Evolutionary conservation across 192 early-diverging fungal genomes (phyloP), one percentile per base, ranked within the genome.

Genomic region (Phycomyces nitens): DNA sequence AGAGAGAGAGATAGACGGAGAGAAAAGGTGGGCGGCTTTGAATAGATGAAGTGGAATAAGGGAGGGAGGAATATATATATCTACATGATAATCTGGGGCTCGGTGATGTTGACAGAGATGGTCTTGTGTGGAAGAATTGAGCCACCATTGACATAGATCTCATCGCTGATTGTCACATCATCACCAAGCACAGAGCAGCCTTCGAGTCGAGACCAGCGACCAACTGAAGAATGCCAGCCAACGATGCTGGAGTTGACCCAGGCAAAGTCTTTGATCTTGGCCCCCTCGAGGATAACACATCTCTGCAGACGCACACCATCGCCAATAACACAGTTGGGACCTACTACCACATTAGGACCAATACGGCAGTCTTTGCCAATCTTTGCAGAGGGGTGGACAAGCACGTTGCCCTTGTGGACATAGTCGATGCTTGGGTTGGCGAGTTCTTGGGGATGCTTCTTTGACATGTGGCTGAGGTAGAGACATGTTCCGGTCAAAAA

Each of bases 101-200:
- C 93, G 64, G 90, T 87, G 62, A 98, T 89, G 73, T 90, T 95
- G 38, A 80, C 70, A 57, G 82, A 84, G 70, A 98, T 94, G 55
- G 84, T 88, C 85, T 98, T 98, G 87, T 98, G 94, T 50, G 96
- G 96, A n/a, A 98, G 80, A 44, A 98, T 92, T 34, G 86, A 93
- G 18, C 91, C 96, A 57, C 96, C 96, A 76, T 98, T 97, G 67
- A 96, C 83, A 72, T 91, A 97, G 54, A 96, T 77, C 74, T 98
- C 97, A 71, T 96, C 95, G 50, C 84, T 79, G 55, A 99, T 85
- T 52, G 93, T 90, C 23, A 99, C 97, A 78, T 99, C 95, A 63
- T 98, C 97, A 64, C 97, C 97, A 49, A 97, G 81, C 44, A 99
- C 97, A 21, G 91, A 89, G n/a, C 88, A 86, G 56, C 92, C 92